These are phyloP conservation scores for Prunella vulgaris DNA, from an alignment of 257 asterid genomes.

Conservation along the genomic window DNA sequence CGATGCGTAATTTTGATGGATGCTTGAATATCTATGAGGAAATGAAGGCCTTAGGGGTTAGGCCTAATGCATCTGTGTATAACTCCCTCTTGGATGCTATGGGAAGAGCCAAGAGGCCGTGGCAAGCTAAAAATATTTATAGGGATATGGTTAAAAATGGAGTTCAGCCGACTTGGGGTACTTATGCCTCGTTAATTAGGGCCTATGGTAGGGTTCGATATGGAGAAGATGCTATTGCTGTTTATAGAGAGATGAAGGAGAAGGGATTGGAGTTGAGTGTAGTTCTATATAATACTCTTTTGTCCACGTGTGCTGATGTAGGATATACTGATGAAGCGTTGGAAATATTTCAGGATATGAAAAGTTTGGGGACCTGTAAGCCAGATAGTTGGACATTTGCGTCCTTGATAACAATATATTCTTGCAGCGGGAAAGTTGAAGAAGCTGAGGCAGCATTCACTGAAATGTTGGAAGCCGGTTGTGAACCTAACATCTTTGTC, in stretches of 20 bases:
- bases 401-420: constrained; percentile 63
- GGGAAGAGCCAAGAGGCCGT: constrained; percentile 96
- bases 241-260: constrained; percentile 84
- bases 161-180: constrained; percentile 61
- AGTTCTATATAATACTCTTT: constrained; percentile 64
- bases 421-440: constrained; percentile 78
- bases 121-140: constrained; percentile 76
- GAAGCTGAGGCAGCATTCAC: constrained; percentile 66
- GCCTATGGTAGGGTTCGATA: constrained; percentile 72
- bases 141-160: constrained; percentile 61
- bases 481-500: constrained; percentile 65
- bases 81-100: constrained; percentile 84
- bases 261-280: constrained; percentile 62
- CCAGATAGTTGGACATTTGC: constrained; percentile 87
- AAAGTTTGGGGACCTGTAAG: constrained; percentile 38
- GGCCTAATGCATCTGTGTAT: constrained; percentile 55
- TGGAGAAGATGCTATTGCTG: constrained; percentile 63
- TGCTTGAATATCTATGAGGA: constrained; percentile 91
- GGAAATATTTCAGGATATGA: constrained; percentile 76
- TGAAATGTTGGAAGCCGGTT: constrained; percentile 78
- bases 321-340: constrained; percentile 72
- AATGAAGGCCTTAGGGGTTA: constrained; percentile 75
- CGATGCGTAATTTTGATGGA: constrained; percentile 75
- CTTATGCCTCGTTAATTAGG: constrained; percentile 75
- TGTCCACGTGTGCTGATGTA: constrained; percentile 77